Evolutionary conservation across 345 rosid species (phyloP), one percentile per base, ranked within the genome.

Genomic region (Hypericum perforatum): DNA sequence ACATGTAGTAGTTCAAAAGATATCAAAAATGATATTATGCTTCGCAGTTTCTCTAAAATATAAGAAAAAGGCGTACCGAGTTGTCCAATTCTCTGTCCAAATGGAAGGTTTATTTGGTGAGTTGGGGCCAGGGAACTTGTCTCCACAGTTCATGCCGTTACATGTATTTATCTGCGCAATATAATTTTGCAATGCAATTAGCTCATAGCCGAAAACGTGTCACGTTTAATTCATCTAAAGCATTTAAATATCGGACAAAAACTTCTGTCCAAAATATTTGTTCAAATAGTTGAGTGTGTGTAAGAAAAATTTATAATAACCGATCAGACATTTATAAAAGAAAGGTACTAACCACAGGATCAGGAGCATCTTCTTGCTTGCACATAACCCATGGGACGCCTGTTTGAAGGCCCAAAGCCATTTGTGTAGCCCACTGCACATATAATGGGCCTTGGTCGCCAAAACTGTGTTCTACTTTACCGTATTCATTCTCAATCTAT

Each of bases 341-440:
- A 10, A 43, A 22, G 16, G 49, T 44, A 70, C 90, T 52, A 57
- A 86, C 94, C 84, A 89, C 72, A 8, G 94, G 94, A 61, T 83
- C 83, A 51, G 90, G 92, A 60, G 94, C 95, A 69, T 89, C 81
- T 43, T 72, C 59, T 70, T 89, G 94, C 78, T 82, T 86, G 75
- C 97, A 83, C 95, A 89, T 89, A 52, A 75, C 78, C 94, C 97
- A 89, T 7, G 97, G 97, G 8, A 86, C 88, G 10, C 94, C 90
- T 11, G 94, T 82, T 3, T 80, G 66, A 52, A 86, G 82, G 13
- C 75, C 84, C 43, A 77, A 84, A 2, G 88, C 86, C 84, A 86
- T 52, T 48, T 68, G 45, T 37, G 88, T 94, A 9, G 94, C 85
- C 97, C 97, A 89, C 7, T 62, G 68, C 11, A 86, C 73, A 41